Base-by-base conservation (phyloP, 2,329 filamentous ascomycete species). In the Exutisphaerella laricina region DNA sequence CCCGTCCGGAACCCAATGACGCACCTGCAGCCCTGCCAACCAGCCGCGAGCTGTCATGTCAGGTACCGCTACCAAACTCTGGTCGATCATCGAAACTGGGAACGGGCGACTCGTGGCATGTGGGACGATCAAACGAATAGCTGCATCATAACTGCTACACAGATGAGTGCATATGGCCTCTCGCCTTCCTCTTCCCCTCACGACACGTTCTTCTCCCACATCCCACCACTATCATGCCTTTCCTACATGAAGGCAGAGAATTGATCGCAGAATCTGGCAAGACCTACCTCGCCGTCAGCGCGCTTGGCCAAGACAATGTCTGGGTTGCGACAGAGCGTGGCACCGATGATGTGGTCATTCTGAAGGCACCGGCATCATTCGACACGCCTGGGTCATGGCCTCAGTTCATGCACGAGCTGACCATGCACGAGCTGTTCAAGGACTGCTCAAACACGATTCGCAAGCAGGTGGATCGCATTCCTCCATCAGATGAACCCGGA, bases 391-490 rank as follows among this genome's bases (percentile, higher is more conserved):
- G 44, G 40, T 34, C 37, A 38, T 59, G 50, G 49, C 57, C 57
- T 2, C 32, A 41, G 4, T 59, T 60, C 40, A 47, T 52, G 21
- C 49, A 57, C 18, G 58, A 60, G 35, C 58, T 60, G 54, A 50
- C 57, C 35, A 59, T 60, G 53, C 58, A 60, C 34, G 56, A 59
- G 45, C 41, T 60, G 5, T 49, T 59, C 41, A 59, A 58, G 28
- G 49, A 51, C 23, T 35, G 33, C 33, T 51, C 43, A 14, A 26
- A 35, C 9, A 40, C 30, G 17, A 53, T 60, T 25, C 51, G 58
- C 17, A 50, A 49, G 26, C 51, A 58, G 20, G 30, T 58, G 20
- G 58, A 60, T 42, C 54, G 56, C 9, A 57, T 60, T 14, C 47
- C 55, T 8, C 53, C 58, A 0, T 41, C 30, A 2, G 28, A 35